Evolutionary conservation across 345 rosid genomes (phyloP), one percentile per base, ranked within the genome.

Genomic region (Sapria himalayana): DNA sequence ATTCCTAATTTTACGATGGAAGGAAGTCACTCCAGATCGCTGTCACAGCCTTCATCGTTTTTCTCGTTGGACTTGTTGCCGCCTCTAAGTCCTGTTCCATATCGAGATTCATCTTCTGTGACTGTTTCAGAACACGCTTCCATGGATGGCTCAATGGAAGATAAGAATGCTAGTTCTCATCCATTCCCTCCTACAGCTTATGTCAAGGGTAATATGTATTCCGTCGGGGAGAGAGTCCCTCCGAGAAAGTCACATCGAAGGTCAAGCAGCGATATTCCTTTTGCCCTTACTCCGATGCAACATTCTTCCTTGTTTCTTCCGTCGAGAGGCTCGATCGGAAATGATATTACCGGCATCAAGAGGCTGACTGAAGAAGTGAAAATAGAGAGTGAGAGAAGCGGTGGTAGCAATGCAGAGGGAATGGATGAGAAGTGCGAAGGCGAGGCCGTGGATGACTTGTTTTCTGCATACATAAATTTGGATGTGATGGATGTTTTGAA

Each of bases 401-500:
- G 50, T 8, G 69, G 64, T 23, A 43, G 27, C 47, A 56, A 42
- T 48, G 59, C 48, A 2, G 81, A 81, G 66, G 85, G 81, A 13
- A 66, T 53, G 54, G 76, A 75, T 7, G 94, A 76, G 70, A 79
- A 70, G 59, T 56, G 76, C 2, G 81, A 79, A 59, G 92, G 78
- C 31, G 81, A 79, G 55, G 66, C 62, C 19, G 76, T 79, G 54
- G 98, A 89, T 56, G 98, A 82, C 52, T 64, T 82, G 54, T 73
- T 89, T 60, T 82, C 93, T 6, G 91, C 95, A 0, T 89, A 79
- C 43, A 89, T 89, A 92, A 89, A 89, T 64, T 65, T 89, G 59
- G 98, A 89, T 3, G 74, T 65, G 25, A 82, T 89, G 18, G 98
- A 82, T 49, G 72, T 62, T 0, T 49, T 82, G 61, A 79, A 82